Evolutionary conservation across 2,329 filamentous ascomycete genomes (phyloP).

Genomic region (Curvularia sp.): DNA sequence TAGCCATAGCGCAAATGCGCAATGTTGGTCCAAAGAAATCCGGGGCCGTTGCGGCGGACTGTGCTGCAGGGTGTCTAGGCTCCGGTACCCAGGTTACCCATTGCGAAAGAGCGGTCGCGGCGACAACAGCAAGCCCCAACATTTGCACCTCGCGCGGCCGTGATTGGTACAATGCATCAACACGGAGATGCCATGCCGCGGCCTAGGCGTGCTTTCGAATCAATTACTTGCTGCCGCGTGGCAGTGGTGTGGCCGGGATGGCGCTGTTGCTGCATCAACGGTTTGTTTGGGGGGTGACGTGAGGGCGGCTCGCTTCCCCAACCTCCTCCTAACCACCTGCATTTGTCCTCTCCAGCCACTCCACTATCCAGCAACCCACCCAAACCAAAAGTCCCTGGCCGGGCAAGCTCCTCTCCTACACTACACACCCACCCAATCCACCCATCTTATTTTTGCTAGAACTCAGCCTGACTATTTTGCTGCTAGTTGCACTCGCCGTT

Average conservation of each 20-base stretch:
- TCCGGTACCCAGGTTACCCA: not conserved
- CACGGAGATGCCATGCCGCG: not conserved
- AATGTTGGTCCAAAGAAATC: not conserved
- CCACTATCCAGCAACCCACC: constrained; percentile 9
- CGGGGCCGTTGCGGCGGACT: not conserved
- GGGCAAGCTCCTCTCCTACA: constrained; percentile 14
- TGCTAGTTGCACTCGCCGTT: constrained; percentile 27
- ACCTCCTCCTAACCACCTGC: constrained; percentile 25
- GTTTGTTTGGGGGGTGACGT: constrained; percentile 27
- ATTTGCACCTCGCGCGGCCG: not conserved
- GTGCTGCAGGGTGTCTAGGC: not conserved
- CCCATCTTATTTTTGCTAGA: constrained; percentile 18
- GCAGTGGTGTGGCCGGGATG: constrained; percentile 7
- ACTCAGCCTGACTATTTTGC: constrained; percentile 23
- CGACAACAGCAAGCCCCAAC: constrained; percentile 2
- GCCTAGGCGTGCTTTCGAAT: not conserved
- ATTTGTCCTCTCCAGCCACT: constrained; percentile 18
- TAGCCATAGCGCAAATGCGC: not conserved
- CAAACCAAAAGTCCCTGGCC: constrained; percentile 24
- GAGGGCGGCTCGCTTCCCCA: constrained; percentile 22
- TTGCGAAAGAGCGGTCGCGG: constrained; percentile 7
- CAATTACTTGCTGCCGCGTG: constrained; percentile 15
- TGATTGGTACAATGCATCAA: not conserved
- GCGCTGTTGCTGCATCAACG: constrained; percentile 27
- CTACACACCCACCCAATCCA: constrained; percentile 14